Evolutionary conservation across 2,329 filamentous ascomycete genomes (phyloP), one percentile per base, ranked within the genome.

Genomic region (Penicillium nordicum): DNA sequence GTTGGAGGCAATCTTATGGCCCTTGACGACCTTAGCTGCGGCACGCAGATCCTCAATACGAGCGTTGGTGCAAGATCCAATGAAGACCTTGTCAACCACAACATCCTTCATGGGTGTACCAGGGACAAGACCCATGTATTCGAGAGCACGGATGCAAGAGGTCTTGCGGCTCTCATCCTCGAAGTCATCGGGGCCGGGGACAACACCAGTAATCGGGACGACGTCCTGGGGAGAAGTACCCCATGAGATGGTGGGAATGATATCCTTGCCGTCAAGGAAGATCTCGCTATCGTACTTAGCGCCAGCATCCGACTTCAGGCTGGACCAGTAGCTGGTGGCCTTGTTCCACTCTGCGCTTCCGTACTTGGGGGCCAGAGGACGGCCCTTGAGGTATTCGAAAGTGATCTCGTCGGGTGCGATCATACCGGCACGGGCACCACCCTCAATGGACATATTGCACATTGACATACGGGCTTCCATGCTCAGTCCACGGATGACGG

Each of bases 391-490:
- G 73, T 97, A 99, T 64, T 96, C 90, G 67, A 96, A 96, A 29
- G 94, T 97, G 57, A 81, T 89, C 71, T 97, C 88, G 70, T 99
- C 94, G 5, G 94, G 94, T 10, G 94, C 94, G 57, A 99, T 88
- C 92, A 99, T 96, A 64, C 94, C 94, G 58, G 93, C 93, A 78
- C 94, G 85, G 46, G 94, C 94, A 76, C 94, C 94, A 65, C 83
- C 94, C 80, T 99, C 94, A 66, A 97, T 97, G 14, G 92, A 92
- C 94, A 97, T 97, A 80, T 99, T 99, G 81, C 94, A 97, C 74
- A 99, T 96, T 61, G 92, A 97, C 94, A 99, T 97, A 65, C 94
- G 87, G 42, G 93, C 94, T 77, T 97, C 94, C 85, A 99, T 96
- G 76, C 90, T 96, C 67, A 97, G 81, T 59, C 78, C 79, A 66